Evolutionary conservation across 352 stramenopile genomes (phyloP), one percentile per base, ranked within the genome.

Genomic region (Achlya hypogyna): DNA sequence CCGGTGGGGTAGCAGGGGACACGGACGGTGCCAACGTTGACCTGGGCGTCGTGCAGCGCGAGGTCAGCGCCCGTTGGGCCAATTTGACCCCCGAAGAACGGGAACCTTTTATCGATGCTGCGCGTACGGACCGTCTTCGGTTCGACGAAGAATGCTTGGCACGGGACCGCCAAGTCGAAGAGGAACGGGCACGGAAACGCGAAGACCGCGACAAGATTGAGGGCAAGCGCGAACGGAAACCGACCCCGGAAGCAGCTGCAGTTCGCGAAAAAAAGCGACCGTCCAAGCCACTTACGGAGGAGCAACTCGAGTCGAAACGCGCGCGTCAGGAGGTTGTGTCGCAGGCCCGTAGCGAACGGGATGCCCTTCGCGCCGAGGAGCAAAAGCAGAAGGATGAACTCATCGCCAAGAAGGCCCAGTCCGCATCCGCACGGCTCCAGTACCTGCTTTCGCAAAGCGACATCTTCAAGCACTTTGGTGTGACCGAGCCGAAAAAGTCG

Each of bases 391-490:
- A 93, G 54, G 84, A 91, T 10, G 82, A 83, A 10, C 74, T 95
- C 0, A 79, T 81, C 2, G 67, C 87, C 62, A 93, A 91, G 25
- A 86, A 88, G 53, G 89, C 84, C 12, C 79, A 89, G 1, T 89
- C 89, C 22, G 86, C 86, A 28, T 88, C 85, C 12, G 86, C 84
- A 43, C 74, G 86, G 63, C 79, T 99, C 49, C 78, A 98, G 66
- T 99, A 98, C 74, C 70, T 99, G 49, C 83, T 99, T 29, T 89
- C 84, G 0, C 96, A 99, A 74, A 98, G 89, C 35, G 96, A 99
- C 65, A 96, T 99, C 14, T 99, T 99, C 77, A 91, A 93, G 38
- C 96, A 99, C 70, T 99, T 99, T 74, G 87, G 97, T 60, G 92
- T 93, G 20, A 91, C 96, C 74, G 81, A 88, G 29, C 81, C 77